Evolutionary conservation across 2,329 filamentous ascomycete species (phyloP).

Genomic region (Colletotrichum caudatum): DNA sequence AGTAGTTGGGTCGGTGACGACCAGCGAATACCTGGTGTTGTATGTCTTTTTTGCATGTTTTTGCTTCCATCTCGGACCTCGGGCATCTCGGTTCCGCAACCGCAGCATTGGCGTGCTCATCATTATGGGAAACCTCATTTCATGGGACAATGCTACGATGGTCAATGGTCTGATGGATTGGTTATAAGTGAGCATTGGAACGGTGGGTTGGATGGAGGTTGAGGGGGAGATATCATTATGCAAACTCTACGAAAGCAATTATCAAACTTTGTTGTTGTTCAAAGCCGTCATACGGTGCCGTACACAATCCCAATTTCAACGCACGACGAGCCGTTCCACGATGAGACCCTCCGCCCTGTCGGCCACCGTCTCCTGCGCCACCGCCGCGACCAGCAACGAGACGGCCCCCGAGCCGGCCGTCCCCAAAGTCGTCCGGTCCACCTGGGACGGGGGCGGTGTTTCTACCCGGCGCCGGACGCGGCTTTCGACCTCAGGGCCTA

Average conservation of each 20-base stretch:
- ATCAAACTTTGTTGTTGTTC: slow-evolving; percentile 29
- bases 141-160: slow-evolving; percentile 10
- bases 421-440: slow-evolving; percentile 46
- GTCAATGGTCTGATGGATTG: neutral
- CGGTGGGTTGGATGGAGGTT: slow-evolving; percentile 8
- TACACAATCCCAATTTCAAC: neutral
- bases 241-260: neutral
- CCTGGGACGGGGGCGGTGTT: slow-evolving; percentile 51
- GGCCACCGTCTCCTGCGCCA: slow-evolving; percentile 30
- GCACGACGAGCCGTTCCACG: neutral
- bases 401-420: slow-evolving; percentile 14
- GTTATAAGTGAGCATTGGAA: slow-evolving; percentile 14
- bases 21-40: slow-evolving; percentile 22
- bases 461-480: slow-evolving; percentile 48
- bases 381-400: slow-evolving; percentile 37
- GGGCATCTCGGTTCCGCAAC: slow-evolving; percentile 36
- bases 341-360: slow-evolving; percentile 32
- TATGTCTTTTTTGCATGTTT: neutral
- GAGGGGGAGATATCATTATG: neutral
- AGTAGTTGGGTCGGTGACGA: slow-evolving; percentile 24
- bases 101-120: slow-evolving; percentile 40
- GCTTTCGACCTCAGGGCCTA: slow-evolving; percentile 48
- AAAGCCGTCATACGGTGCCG: neutral
- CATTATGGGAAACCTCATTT: slow-evolving; percentile 7
- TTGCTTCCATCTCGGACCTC: slow-evolving; percentile 30